Evolutionary conservation across 1,284 basidiomycete genomes (phyloP).

Genomic region (Ceratobasidium sp.): DNA sequence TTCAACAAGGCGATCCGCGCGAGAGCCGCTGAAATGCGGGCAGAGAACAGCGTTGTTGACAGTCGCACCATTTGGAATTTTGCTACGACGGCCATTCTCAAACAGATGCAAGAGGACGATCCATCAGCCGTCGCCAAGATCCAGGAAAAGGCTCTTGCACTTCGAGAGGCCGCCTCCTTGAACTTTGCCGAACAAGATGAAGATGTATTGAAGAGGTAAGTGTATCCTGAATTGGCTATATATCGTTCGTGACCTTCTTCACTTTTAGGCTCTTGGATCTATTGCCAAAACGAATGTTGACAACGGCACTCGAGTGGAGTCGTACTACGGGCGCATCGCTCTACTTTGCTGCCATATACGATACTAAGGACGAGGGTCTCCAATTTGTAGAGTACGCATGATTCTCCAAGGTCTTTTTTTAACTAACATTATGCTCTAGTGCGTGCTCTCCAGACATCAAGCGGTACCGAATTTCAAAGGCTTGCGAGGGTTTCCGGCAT

Average conservation of each 20-base stretch:
- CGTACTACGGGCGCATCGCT: neutral
- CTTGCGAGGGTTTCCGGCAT: neutral
- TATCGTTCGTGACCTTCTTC: neutral
- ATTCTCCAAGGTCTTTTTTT: neutral
- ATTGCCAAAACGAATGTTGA: neutral
- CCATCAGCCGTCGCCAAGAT: neutral
- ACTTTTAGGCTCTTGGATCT: neutral
- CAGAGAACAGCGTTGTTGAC: neutral
- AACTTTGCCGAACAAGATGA: neutral
- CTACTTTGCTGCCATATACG: neutral
- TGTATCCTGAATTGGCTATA: neutral
- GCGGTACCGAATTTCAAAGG: neutral
- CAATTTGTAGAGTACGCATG: neutral
- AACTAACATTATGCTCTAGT: neutral
- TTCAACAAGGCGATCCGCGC: neutral
- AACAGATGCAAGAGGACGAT: neutral
- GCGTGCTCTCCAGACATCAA: neutral
- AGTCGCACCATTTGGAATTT: neutral
- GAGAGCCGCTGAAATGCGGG: neutral
- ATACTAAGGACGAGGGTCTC: neutral
- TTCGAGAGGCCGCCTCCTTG: neutral
- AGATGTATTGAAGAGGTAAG: neutral
- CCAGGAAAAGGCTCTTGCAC: neutral
- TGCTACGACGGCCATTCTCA: neutral
- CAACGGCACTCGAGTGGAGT: neutral